Percentiles rank a stretch among this genome's conserved stretches.
phyloP scores from a whole-genome alignment of 176 grass and related monocot species.

The Panicum miliaceum region DNA sequence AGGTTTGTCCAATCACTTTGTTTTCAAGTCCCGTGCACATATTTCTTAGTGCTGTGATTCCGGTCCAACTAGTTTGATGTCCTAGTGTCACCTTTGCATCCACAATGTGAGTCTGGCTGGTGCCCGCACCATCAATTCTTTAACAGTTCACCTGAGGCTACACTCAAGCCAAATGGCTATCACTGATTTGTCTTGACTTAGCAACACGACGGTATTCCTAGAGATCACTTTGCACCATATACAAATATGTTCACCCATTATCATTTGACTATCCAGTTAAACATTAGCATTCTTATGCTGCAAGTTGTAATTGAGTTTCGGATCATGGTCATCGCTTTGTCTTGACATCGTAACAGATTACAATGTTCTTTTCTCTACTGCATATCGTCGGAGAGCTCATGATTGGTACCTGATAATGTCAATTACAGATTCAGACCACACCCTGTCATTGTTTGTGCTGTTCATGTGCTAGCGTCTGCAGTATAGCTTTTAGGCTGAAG shows the following conservation, averaged over 20 bases:
- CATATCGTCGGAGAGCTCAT: not conserved
- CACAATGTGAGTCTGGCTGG: constrained; percentile 21
- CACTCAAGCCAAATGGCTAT: not conserved
- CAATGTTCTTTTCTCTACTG: not conserved
- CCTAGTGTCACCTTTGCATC: not conserved
- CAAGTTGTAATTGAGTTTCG: not conserved
- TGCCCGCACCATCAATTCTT: not conserved
- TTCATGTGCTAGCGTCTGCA: not conserved
- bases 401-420: not conserved
- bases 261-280: not conserved
- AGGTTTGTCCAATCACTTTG: constrained; percentile 12
- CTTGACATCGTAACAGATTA: not conserved
- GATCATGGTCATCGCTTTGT: not conserved
- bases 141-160: not conserved
- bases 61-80: not conserved
- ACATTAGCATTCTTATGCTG: not conserved
- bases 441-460: constrained; percentile 5
- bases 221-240: not conserved
- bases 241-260: not conserved
- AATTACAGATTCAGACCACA: not conserved
- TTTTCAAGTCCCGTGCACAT: not conserved
- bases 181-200: not conserved
- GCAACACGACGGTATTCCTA: not conserved
- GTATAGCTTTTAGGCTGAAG: not conserved
- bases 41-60: constrained; percentile 12